Evolutionary conservation across 2,329 filamentous ascomycete genomes (phyloP).

Genomic region (Pseudogymnoascus sp.): DNA sequence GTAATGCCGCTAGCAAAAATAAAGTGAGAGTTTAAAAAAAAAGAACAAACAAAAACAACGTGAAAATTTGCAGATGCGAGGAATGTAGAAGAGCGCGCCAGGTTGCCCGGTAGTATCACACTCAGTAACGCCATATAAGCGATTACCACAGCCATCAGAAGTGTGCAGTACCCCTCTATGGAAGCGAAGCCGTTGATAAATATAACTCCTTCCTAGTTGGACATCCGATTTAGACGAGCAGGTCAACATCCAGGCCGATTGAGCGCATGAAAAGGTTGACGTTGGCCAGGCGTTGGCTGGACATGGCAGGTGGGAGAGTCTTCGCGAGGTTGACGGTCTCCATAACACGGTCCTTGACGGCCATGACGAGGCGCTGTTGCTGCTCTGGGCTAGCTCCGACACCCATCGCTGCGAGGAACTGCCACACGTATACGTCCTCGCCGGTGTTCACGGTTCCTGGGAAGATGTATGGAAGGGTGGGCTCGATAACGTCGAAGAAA

Average conservation of each 20-base stretch:
- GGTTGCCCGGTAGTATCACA: neutral
- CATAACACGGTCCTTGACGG: constrained; percentile 96
- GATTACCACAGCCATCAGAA: neutral
- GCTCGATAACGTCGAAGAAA: constrained; percentile 82
- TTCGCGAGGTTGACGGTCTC: constrained; percentile 86
- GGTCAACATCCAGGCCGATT: constrained; percentile 94
- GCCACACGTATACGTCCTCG: constrained; percentile 96
- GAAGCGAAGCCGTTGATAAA: constrained; percentile 8
- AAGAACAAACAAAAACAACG: neutral
- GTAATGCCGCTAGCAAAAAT: constrained; percentile 4
- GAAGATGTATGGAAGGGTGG: constrained; percentile 77
- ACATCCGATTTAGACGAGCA: constrained; percentile 31
- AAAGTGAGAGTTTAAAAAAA: neutral
- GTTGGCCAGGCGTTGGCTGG: constrained; percentile 73
- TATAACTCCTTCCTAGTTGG: neutral
- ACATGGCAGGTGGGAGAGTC: constrained; percentile 80
- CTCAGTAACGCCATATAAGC: neutral
- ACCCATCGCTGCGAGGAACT: constrained; percentile 90
- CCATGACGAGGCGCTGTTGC: constrained; percentile 87
- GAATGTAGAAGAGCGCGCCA: neutral
- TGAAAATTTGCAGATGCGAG: neutral
- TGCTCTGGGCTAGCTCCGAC: constrained; percentile 90
- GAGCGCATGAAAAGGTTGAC: constrained; percentile 98
- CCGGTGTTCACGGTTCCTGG: constrained; percentile 82
- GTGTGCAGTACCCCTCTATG: neutral